Evolutionary conservation across 108 stramenopile species (phyloP), one percentile per base, ranked within the genome.

Genomic region (Fistulifera solaris): DNA sequence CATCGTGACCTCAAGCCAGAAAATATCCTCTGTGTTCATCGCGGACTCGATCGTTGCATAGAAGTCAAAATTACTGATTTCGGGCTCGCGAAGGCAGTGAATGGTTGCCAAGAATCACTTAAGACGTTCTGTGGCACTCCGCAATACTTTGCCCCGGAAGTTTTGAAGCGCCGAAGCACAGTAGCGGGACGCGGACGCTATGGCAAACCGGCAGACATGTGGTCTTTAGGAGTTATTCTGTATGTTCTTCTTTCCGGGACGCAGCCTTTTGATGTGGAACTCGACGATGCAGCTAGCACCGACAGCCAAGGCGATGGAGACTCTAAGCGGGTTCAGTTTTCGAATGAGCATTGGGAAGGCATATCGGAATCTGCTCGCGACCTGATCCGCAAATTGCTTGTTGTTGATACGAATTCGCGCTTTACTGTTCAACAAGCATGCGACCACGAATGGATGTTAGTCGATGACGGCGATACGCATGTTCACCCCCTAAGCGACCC

Each of bases 1-100:
- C 87, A 94, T 60, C 76, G 93, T 1, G 93, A 94, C 62, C 58
- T 94, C 45, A 96, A 96, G 64, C 95, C 95, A 22, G 95, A 96
- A 62, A 96, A 96, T 66, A 89, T 96, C 14, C 49, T 96, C 15
- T 76, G 89, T 45, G 61, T 72, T 8, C 56, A 54, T 66, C 75
- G 59, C 27, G 14, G 23, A 16, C 63, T 66, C 8, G 66, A 66
- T 11, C 40, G 35, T 57, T 73, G 74, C 56, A 66, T 76, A 18
- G 42, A 61, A n/a, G 42, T 93, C 59, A 87, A 90, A 48, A 45
- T 96, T 5, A 80, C 88, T 0, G 95, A 96, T 46, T 93, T 96
- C 73, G 95, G 95, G 3, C 59, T 96, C 4, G 95, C 95, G 24
- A 94, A 94, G 59, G 80, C 65, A 48, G 62, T 83, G 63, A 76